A percentile compares a stretch with the other conserved stretches of the same genome.
phyloP scores from a whole-genome alignment of 305 asterid species.

The Fraxinus paxiana region DNA sequence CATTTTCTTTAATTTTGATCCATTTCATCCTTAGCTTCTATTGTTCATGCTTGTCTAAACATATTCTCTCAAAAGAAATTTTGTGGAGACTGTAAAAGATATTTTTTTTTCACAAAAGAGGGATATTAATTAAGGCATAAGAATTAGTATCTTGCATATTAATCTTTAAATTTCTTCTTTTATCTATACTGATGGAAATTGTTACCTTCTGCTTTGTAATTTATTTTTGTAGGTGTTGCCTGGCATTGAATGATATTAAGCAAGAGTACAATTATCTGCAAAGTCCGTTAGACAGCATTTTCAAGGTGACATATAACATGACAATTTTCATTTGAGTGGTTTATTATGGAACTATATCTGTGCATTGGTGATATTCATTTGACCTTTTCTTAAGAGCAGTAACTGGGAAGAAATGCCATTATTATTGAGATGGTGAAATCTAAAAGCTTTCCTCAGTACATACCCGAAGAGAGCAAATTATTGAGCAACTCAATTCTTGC shows the following conservation, averaged over 20 bases:
- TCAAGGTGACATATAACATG: slow-evolving; percentile 30
- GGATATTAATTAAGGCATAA: slow-evolving; percentile 2
- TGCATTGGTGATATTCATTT: not conserved
- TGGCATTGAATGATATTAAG: slow-evolving; percentile 24
- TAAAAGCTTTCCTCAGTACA: not conserved
- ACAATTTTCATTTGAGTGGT: not conserved
- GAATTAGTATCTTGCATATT: not conserved
- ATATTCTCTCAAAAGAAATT: not conserved
- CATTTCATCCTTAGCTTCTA: not conserved
- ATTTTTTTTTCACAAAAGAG: not conserved
- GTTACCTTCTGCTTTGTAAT: not conserved
- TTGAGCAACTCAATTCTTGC: not conserved
- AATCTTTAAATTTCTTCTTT: not conserved
- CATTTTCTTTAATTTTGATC: not conserved
- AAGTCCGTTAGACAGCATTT: slow-evolving; percentile 22
- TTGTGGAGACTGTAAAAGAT: not conserved
- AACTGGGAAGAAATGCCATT: slow-evolving; percentile 1
- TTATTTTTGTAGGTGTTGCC: slow-evolving; percentile 34
- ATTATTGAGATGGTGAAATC: not conserved
- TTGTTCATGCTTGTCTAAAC: not conserved
- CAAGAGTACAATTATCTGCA: slow-evolving; percentile 27
- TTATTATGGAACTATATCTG: not conserved
- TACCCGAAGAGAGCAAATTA: not conserved
- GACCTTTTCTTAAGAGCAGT: not conserved
- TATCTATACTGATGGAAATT: not conserved